Conservation (phyloP, 2,329 filamentous ascomycete genomes). For the Fusarium newnesense region DNA sequence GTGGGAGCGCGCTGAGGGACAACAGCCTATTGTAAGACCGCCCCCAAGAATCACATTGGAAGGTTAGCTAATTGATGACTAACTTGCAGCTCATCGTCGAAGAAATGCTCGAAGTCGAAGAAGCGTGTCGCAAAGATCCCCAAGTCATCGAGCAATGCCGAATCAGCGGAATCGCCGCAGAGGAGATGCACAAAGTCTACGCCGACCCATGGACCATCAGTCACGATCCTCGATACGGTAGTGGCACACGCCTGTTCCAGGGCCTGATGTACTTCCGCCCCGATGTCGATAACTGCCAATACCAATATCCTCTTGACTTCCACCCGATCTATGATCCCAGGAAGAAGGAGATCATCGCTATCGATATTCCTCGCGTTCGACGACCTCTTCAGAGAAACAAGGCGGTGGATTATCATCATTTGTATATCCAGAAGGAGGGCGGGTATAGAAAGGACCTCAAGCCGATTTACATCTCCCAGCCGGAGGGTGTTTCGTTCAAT, state of each 20-base stretch:
- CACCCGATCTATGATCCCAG: slow-evolving; percentile 90
- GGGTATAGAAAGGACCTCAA: slow-evolving; percentile 84
- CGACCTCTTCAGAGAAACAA: slow-evolving; percentile 74
- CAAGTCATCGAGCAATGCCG: slow-evolving; percentile 91
- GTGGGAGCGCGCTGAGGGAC: slow-evolving; percentile 80
- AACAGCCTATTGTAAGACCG: slow-evolving; percentile 78
- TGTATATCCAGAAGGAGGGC: slow-evolving; percentile 75
- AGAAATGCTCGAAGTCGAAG: slow-evolving; percentile 84
- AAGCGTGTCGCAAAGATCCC: slow-evolving; percentile 78
- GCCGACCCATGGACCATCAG: slow-evolving; percentile 97
- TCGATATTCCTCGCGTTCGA: slow-evolving; percentile 83
- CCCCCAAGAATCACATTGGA: no score
- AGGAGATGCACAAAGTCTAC: slow-evolving; percentile 95
- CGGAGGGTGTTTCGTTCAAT: slow-evolving; percentile 87
- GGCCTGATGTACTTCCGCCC: slow-evolving; percentile 98
- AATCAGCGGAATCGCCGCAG: slow-evolving; percentile 79
- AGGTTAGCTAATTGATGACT: slow-evolving; percentile 7
- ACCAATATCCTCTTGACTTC: slow-evolving; percentile 91
- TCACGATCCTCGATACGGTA: slow-evolving; percentile 90
- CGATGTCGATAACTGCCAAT: slow-evolving; percentile 85
- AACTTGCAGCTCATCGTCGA: slow-evolving; percentile 82
- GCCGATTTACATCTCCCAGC: slow-evolving; percentile 87
- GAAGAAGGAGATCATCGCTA: slow-evolving; percentile 80
- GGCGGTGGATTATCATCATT: slow-evolving; percentile 83
- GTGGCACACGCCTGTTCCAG: slow-evolving; percentile 81